Base-by-base conservation (phyloP, 768 basidiomycete genomes). In the Mycena pura region DNA sequence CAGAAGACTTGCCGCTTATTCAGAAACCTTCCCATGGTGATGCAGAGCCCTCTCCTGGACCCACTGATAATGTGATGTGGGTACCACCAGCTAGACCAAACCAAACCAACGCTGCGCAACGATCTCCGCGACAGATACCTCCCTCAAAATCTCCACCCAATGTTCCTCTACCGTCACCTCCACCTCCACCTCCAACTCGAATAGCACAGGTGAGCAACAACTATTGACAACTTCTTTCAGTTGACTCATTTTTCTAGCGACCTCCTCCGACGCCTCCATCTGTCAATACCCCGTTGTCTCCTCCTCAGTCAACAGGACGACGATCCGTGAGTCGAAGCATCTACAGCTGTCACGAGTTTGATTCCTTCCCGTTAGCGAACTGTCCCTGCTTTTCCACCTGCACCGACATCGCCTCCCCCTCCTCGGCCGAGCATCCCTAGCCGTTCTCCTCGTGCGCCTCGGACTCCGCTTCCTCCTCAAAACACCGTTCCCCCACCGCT, bases 391-490 rank as follows among this genome's bases (percentile, higher is more conserved):
- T 46, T 66, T 36, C 64, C 64, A 67, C 70, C 41, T 22, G 53
- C 57, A 41, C 68, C 36, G 74, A 80, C 60, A 77, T 77, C 63
- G 60, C 74, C 39, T 68, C 77, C 38, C 77, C 78, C 67, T 10
- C 28, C 60, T 25, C 60, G 40, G 22, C 64, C 64, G 9, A 29
- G 41, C 29, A 9, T 59, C 28, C 5, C 56, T 3, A 57, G 39
- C 21, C 54, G 54, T 14, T 49, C 56, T 22, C 64, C 60, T 32
- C 52, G 60, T 19, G 17, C 60, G 22, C 24, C 38, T 21, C 54
- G 52, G 17, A 1, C 52, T 39, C 27, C 51, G 6, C 60, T 62
- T 0, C 59, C 64, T 28, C 1, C 57, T 2, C 52, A 40, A 41
- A 28, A 29, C 17, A 17, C 13, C 21, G 41, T 14, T 19, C 24